Percentiles rank a stretch among this genome's conserved stretches.
These are phyloP conservation scores for Lactifluus piperatus DNA, from an alignment of 768 basidiomycete genomes.

Conservation along the genomic window DNA sequence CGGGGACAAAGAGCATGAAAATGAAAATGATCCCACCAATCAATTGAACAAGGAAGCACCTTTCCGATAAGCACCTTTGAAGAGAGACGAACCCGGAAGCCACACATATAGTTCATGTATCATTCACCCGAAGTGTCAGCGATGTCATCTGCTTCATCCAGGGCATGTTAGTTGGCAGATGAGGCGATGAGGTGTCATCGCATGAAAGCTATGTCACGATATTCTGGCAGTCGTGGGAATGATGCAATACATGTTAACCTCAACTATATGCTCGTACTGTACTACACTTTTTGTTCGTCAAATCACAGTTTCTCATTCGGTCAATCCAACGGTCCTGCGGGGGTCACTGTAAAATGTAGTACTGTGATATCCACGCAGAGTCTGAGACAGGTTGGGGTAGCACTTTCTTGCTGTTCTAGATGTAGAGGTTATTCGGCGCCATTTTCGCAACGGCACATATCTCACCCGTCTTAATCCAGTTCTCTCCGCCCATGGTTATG, in stretches of 20 bases:
- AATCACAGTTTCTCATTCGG: background rate
- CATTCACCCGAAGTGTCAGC: background rate
- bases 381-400: background rate
- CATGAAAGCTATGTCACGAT: too few relatives aligned
- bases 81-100: background rate
- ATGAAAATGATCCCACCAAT: background rate
- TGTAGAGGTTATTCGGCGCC: background rate
- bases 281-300: too few relatives aligned
- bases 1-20: too few relatives aligned
- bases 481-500: background rate
- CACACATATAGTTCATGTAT: background rate
- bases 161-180: background rate
- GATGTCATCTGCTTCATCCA: background rate
- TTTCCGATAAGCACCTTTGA: background rate
- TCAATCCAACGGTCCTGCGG: background rate
- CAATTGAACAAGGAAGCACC: background rate
- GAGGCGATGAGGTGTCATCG: background rate
- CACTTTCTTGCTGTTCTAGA: background rate
- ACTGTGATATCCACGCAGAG: background rate
- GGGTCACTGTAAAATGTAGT: too few relatives aligned
- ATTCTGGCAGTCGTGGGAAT: background rate
- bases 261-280: too few relatives aligned
- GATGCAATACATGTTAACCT: background rate
- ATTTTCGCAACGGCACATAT: background rate
- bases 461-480: background rate